A percentile compares a stretch with the other conserved stretches of the same genome.
Conservation (phyloP, 176 grass and related monocot genomes). For the Pontederia crassipes region DNA sequence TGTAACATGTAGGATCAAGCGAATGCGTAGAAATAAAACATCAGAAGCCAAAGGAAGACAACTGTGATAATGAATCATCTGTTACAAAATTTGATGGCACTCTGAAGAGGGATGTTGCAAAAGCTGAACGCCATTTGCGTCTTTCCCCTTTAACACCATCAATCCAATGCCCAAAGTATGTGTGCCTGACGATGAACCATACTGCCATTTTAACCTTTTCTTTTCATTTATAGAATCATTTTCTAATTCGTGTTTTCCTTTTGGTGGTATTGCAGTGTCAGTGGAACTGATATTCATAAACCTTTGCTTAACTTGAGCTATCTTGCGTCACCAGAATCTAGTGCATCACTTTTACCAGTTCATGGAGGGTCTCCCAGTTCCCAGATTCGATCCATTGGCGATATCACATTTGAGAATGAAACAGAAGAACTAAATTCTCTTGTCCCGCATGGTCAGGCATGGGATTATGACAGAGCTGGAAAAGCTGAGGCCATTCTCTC, state of each 20-base stretch:
- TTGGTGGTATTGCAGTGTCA: background rate
- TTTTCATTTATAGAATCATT: background rate
- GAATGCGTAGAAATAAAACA: conserved; percentile 22
- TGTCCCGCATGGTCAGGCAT: conserved; percentile 3
- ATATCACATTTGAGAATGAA: background rate
- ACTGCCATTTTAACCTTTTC: background rate
- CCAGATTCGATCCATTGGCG: conserved; percentile 11
- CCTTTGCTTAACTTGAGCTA: background rate
- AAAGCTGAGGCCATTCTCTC: conserved; percentile 8
- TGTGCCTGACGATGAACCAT: background rate
- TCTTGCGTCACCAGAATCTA: conserved; percentile 21
- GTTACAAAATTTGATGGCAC: background rate
- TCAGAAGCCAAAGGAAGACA: conserved; percentile 3
- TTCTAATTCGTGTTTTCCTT: background rate
- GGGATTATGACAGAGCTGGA: background rate
- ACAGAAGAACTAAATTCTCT: background rate
- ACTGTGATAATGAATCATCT: background rate
- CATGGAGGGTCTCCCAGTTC: conserved; percentile 20
- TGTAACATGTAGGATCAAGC: conserved; percentile 7
- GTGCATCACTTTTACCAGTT: conserved; percentile 8
- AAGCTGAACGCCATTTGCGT: background rate
- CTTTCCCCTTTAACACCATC: conserved; percentile 21
- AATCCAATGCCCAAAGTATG: conserved; percentile 14
- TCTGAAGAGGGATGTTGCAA: background rate
- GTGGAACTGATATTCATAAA: conserved; percentile 10